Evolutionary conservation across 805 yeast species (phyloP).

Genomic region (Wickerhamomyces bisporus): DNA sequence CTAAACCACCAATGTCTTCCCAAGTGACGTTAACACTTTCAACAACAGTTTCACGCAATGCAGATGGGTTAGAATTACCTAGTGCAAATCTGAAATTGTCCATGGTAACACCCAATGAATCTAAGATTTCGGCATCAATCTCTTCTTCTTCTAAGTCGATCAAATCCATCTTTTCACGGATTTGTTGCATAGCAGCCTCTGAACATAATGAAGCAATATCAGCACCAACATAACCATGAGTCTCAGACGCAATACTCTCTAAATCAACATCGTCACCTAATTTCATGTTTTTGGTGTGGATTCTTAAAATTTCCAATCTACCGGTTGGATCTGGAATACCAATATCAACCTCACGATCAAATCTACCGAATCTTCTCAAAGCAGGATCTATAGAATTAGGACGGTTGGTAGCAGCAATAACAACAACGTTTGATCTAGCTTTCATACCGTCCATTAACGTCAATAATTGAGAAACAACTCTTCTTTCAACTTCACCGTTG

Average conservation of each 20-base stretch:
- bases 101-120: constrained; percentile 96
- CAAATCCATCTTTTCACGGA: constrained; percentile 98
- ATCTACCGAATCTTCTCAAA: constrained; percentile 83
- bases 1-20: constrained; percentile 99
- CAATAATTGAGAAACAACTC: constrained; percentile 96
- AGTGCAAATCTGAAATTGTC: constrained; percentile 97
- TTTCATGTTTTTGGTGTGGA: constrained; percentile 98
- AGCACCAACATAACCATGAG: constrained; percentile 99
- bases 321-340: constrained; percentile 99
- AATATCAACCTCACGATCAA: constrained; percentile 85
- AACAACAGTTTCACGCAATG: constrained; percentile 98
- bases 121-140: constrained; percentile 94
- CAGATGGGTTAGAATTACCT: constrained; percentile 98
- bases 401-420: constrained; percentile 92
- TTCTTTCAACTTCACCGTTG: constrained; percentile 98
- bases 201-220: constrained; percentile 98
- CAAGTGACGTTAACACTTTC: constrained; percentile 98
- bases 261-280: constrained; percentile 91
- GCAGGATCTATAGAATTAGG: constrained; percentile 75
- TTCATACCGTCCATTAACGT: constrained; percentile 99
- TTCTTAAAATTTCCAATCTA: constrained; percentile 92
- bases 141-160: constrained; percentile 95
- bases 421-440: constrained; percentile 97
- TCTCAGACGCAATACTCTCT: constrained; percentile 93
- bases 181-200: constrained; percentile 99